These are phyloP conservation scores for Chlorella sp. DNA, from an alignment of 139 green algal genomes.

Conservation along the genomic window DNA sequence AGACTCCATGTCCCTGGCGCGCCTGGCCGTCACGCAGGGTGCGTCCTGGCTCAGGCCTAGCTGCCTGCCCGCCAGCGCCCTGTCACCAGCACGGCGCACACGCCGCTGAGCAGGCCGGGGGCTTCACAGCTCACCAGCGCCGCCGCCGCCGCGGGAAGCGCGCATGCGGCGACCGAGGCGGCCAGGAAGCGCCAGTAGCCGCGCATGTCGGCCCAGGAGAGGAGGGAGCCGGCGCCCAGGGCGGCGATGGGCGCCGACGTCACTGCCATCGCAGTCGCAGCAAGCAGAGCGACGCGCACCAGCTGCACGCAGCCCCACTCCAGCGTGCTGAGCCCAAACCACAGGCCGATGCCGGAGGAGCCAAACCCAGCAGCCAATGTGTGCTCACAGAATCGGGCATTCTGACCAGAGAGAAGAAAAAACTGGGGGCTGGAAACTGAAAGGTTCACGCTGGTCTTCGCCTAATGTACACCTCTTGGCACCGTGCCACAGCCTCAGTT, in stretches of 20 bases:
- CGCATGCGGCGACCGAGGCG: slow-evolving; percentile 18
- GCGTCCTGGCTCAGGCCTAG: background rate
- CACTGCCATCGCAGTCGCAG: slow-evolving; percentile 12
- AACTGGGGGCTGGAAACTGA: too few relatives aligned
- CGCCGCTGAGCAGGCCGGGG: slow-evolving; percentile 29
- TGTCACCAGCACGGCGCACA: background rate
- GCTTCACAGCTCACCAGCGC: slow-evolving; percentile 37
- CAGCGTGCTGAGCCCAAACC: slow-evolving; percentile 46
- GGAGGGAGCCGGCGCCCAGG: slow-evolving; percentile 27
- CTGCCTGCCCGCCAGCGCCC: background rate
- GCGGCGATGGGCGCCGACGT: slow-evolving; percentile 23
- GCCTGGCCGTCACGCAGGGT: background rate
- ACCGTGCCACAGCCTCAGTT: too few relatives aligned
- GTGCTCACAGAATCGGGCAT: too few relatives aligned
- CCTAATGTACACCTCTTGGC: too few relatives aligned
- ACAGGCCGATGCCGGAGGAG: slow-evolving; percentile 24
- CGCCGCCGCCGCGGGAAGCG: slow-evolving; percentile 24
- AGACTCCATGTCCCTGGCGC: background rate
- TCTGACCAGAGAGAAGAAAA: too few relatives aligned
- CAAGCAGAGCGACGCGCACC: slow-evolving; percentile 25
- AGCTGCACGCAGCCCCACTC: slow-evolving; percentile 27
- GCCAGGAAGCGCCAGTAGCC: slow-evolving; percentile 29
- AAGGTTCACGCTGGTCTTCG: too few relatives aligned
- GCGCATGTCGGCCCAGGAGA: slow-evolving; percentile 23
- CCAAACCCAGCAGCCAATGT: too few relatives aligned